Percentiles rank a stretch among this genome's conserved stretches.
Conservation (phyloP, 257 asterid species). For the Gynochthodes officinalis region DNA sequence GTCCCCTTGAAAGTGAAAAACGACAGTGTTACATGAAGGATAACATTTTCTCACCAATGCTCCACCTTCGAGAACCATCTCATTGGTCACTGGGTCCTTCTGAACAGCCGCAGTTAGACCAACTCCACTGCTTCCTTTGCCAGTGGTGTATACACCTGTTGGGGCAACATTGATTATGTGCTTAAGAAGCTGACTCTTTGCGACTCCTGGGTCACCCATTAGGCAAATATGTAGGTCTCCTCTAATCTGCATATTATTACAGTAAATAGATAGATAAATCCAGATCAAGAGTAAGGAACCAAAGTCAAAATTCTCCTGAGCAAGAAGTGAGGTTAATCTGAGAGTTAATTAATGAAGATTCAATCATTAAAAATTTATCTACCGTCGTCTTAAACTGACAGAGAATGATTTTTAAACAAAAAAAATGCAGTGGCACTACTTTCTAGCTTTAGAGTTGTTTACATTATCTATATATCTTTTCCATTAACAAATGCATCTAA, state of each 20-base stretch:
- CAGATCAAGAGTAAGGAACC: not conserved
- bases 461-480: not conserved
- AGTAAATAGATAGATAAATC: not conserved
- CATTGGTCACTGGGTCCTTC: conserved; percentile 96
- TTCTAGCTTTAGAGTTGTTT: conserved; percentile 1
- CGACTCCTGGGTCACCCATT: conserved; percentile 99
- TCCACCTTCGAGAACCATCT: conserved; percentile 98
- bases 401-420: not conserved
- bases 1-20: not conserved
- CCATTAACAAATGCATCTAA: not conserved
- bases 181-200: conserved; percentile 97
- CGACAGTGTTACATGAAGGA: not conserved
- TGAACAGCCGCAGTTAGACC: conserved; percentile 99
- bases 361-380: not conserved
- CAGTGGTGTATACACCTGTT: conserved; percentile 93
- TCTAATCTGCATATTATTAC: conserved; percentile 50
- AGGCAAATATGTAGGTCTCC: conserved; percentile 81
- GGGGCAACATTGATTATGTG: conserved; percentile 98
- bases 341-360: not conserved
- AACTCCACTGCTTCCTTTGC: conserved; percentile 98
- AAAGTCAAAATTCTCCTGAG: not conserved
- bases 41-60: conserved; percentile 67
- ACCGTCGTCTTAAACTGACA: not conserved
- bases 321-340: not conserved
- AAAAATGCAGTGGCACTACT: not conserved